These are phyloP conservation scores for Trichoderma polysporum DNA, from an alignment of 2,329 filamentous ascomycete species.

Conservation along the genomic window DNA sequence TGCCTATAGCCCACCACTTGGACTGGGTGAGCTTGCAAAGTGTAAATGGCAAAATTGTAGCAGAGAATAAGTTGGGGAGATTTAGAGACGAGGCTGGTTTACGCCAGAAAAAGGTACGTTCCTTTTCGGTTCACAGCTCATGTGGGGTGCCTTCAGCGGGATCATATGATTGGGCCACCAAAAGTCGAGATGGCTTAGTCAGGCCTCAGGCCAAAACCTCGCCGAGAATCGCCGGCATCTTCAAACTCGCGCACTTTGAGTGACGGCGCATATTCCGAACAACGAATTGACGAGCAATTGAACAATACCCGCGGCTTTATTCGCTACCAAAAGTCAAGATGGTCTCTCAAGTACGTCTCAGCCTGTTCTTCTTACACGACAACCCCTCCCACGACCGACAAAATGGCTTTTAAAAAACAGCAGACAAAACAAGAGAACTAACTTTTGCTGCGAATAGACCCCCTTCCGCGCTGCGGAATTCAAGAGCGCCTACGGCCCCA, in stretches of 20 bases:
- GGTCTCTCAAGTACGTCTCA: conserved; percentile 40
- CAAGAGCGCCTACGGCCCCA: conserved; percentile 65
- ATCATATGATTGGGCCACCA: conserved; percentile 9
- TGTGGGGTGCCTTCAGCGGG: conserved; percentile 23
- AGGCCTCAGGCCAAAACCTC: conserved; percentile 36
- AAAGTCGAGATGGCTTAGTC: conserved; percentile 14
- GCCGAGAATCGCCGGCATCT: conserved; percentile 38
- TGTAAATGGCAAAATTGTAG: background rate
- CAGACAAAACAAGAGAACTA: conserved; percentile 29
- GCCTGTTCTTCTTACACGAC: background rate
- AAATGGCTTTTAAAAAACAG: background rate
- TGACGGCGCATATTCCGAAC: conserved; percentile 26
- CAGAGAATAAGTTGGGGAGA: conserved; percentile 10
- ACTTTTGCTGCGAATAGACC: conserved; percentile 41
- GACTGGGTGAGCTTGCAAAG: background rate
- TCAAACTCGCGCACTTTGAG: conserved; percentile 37
- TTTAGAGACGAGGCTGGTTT: conserved; percentile 15
- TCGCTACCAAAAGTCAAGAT: conserved; percentile 38
- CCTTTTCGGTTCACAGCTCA: conserved; percentile 4
- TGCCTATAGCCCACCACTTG: background rate
- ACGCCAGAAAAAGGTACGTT: background rate
- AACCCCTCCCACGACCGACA: background rate
- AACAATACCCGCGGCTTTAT: conserved; percentile 33
- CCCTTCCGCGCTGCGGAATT: conserved; percentile 49
- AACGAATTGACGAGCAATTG: conserved; percentile 39